Percentiles rank a stretch among this genome's conserved stretches.
phyloP scores from a whole-genome alignment of 1,284 basidiomycete species.

The Apiotrichum mycotoxinovorans region DNA sequence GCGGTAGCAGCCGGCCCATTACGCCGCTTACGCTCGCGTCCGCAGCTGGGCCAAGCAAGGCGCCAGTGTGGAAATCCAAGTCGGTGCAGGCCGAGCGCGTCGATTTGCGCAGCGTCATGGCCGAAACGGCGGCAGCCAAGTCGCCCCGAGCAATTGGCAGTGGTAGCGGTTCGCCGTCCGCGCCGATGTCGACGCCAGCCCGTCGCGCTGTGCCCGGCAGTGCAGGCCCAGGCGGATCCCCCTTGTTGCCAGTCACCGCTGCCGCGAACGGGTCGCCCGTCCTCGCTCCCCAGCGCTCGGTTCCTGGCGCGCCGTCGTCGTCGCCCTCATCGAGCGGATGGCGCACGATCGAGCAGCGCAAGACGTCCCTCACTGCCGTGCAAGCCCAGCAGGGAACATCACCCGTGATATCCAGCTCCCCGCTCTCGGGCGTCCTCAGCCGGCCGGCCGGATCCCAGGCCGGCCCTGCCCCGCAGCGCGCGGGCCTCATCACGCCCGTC shows the following conservation, averaged over 20 bases:
- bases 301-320: conserved; percentile 3
- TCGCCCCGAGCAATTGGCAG: too few relatives aligned
- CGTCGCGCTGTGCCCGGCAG: conserved; percentile 12
- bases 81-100: conserved; percentile 54
- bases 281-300: neutral
- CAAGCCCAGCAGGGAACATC: conserved; percentile 29
- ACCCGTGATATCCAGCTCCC: neutral
- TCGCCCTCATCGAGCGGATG: conserved; percentile 15
- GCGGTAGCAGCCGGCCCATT: conserved; percentile 46
- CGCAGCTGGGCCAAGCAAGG: conserved; percentile 7
- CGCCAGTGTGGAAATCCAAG: conserved; percentile 53
- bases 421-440: neutral
- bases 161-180: too few relatives aligned
- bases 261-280: conserved; percentile 6
- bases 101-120: conserved; percentile 83
- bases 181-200: conserved; percentile 23
- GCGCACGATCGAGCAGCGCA: conserved; percentile 28
- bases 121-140: conserved; percentile 55
- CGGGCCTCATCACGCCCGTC: conserved; percentile 16
- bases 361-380: conserved; percentile 33
- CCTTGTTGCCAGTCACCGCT: conserved; percentile 1
- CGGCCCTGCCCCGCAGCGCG: conserved; percentile 17
- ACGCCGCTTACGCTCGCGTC: conserved; percentile 53
- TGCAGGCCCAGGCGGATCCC: too few relatives aligned
- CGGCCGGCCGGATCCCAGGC: conserved; percentile 21